phyloP scores from a whole-genome alignment of 345 rosid species.

The Eucalyptus globulus region DNA sequence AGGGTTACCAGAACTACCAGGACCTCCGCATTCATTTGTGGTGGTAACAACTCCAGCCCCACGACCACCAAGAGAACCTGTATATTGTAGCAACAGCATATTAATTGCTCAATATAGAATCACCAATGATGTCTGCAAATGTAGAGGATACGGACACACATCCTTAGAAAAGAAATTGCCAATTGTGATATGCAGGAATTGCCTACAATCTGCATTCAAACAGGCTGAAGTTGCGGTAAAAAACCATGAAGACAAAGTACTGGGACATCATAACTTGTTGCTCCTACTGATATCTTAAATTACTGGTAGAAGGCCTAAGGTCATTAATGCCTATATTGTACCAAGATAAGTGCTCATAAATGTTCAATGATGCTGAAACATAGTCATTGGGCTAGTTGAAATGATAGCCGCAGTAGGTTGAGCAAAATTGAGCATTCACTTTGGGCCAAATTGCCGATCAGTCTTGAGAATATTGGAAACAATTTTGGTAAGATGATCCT shows the following conservation, averaged over 20 bases:
- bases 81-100: not conserved
- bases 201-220: not conserved
- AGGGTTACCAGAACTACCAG: not conserved
- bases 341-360: not conserved
- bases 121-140: not conserved
- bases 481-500: not conserved
- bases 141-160: not conserved
- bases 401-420: not conserved
- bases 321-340: not conserved
- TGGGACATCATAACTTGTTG: not conserved
- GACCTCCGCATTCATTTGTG: not conserved
- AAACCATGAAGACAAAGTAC: not conserved
- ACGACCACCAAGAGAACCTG: not conserved
- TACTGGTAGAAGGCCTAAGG: not conserved
- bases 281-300: not conserved
- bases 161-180: not conserved
- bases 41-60: not conserved
- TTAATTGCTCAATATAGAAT: not conserved
- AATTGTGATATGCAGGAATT: not conserved
- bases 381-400: not conserved
- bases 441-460: not conserved
- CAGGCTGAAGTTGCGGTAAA: not conserved
- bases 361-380: not conserved
- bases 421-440: not conserved
- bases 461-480: not conserved